A percentile compares a stretch with the other conserved stretches of the same genome.
phyloP scores from a whole-genome alignment of 306 rosid species.

The Calophaca sinica region DNA sequence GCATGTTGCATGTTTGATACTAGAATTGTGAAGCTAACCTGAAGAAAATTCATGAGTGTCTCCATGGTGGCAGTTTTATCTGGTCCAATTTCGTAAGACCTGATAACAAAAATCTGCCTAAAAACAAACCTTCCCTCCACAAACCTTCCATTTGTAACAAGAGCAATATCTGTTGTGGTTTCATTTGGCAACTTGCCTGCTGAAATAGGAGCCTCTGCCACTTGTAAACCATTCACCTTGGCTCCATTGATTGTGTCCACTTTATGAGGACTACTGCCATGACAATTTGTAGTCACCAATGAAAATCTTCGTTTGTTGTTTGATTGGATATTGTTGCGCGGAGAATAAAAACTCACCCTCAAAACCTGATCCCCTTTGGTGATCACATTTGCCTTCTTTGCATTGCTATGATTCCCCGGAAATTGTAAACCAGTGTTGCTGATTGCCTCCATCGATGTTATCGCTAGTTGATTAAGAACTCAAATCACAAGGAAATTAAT shows the following conservation, averaged over 20 bases:
- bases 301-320: conserved; percentile 32
- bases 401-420: conserved; percentile 28
- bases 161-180: conserved; percentile 49
- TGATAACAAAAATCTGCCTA: conserved; percentile 65
- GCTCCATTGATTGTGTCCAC: conserved; percentile 56
- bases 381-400: conserved; percentile 39
- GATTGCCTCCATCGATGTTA: conserved; percentile 55
- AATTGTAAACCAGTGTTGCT: conserved; percentile 25
- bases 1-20: too few species aligned
- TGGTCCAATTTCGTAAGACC: conserved; percentile 84
- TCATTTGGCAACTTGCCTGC: conserved; percentile 22
- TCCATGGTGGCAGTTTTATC: conserved; percentile 86
- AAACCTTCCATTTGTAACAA: conserved; percentile 69
- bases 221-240: conserved; percentile 62
- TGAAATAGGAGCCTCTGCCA: conserved; percentile 42
- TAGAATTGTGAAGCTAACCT: conserved; percentile 52
- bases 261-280: conserved; percentile 15
- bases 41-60: conserved; percentile 82
- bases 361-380: not conserved
- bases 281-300: conserved; percentile 36
- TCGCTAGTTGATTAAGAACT: conserved; percentile 15
- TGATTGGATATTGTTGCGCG: conserved; percentile 7
- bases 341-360: conserved; percentile 18
- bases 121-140: conserved; percentile 73
- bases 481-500: not conserved